Conservation (phyloP, 441 rosid species). For the Gossypium laxum region DNA sequence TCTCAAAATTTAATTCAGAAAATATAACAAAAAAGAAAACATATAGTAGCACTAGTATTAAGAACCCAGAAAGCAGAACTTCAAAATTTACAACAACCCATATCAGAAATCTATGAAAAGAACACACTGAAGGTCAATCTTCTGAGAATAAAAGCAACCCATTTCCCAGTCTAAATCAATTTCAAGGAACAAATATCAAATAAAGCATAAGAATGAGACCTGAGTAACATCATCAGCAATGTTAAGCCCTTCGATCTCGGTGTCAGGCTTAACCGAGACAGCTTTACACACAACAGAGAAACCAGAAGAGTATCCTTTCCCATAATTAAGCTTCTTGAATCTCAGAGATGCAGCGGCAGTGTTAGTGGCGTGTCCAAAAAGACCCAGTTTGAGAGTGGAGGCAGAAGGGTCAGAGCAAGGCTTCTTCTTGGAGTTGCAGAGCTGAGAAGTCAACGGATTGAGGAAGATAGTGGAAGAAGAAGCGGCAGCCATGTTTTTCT, state of each 20-base stretch:
- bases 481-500: conserved; percentile 16
- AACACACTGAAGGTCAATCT: neutral
- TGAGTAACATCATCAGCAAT: conserved; percentile 85
- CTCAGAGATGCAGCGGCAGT: conserved; percentile 18
- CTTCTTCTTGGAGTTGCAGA: conserved; percentile 25
- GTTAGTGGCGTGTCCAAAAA: conserved; percentile 17
- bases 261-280: conserved; percentile 48
- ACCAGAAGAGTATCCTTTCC: conserved; percentile 19
- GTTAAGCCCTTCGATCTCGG: conserved; percentile 62
- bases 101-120: neutral
- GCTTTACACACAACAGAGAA: conserved; percentile 59
- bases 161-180: neutral
- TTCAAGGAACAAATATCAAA: neutral
- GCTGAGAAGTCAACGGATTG: conserved; percentile 37
- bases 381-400: conserved; percentile 18
- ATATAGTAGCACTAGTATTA: neutral
- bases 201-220: conserved; percentile 25
- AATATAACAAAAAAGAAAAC: neutral
- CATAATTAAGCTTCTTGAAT: conserved; percentile 23
- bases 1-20: neutral
- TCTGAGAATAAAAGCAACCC: conserved; percentile 2
- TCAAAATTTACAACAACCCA: neutral
- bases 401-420: conserved; percentile 19
- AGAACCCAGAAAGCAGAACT: neutral
- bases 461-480: conserved; percentile 29